Conservation (phyloP, 768 basidiomycete species). For the Collybia mongolica region DNA sequence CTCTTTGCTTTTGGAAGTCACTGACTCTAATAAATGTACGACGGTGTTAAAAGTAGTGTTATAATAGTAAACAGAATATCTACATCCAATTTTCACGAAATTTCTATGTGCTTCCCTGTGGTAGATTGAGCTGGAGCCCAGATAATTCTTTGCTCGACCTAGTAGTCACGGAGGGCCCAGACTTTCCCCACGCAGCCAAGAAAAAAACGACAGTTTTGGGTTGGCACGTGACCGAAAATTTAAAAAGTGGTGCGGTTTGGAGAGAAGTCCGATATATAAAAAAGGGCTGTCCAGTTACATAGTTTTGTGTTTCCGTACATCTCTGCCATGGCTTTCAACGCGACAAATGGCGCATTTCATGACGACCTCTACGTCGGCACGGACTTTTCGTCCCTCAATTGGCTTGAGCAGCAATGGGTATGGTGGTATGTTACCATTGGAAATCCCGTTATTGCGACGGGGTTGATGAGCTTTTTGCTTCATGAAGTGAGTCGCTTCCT, state of each 20-base stretch:
- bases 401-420: constrained; percentile 81
- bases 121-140: too few relatives aligned
- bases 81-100: too few relatives aligned
- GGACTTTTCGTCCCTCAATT: constrained; percentile 60
- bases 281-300: neutral
- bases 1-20: too few relatives aligned
- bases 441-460: constrained; percentile 91
- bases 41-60: too few relatives aligned
- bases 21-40: too few relatives aligned
- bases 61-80: too few relatives aligned
- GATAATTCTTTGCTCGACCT: neutral
- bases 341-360: constrained; percentile 26
- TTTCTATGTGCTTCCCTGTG: too few relatives aligned
- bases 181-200: too few relatives aligned
- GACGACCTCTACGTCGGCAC: constrained; percentile 54
- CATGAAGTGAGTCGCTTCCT: constrained; percentile 73
- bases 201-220: too few relatives aligned
- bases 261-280: neutral
- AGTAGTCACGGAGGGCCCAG: neutral
- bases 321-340: constrained; percentile 43
- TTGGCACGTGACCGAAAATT: neutral
- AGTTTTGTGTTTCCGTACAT: neutral
- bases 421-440: constrained; percentile 84
- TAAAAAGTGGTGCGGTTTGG: constrained; percentile 8
- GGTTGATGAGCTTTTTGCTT: constrained; percentile 86